Evolutionary conservation across 139 green algal species (phyloP).

Genomic region (Pleodorina starrii): DNA sequence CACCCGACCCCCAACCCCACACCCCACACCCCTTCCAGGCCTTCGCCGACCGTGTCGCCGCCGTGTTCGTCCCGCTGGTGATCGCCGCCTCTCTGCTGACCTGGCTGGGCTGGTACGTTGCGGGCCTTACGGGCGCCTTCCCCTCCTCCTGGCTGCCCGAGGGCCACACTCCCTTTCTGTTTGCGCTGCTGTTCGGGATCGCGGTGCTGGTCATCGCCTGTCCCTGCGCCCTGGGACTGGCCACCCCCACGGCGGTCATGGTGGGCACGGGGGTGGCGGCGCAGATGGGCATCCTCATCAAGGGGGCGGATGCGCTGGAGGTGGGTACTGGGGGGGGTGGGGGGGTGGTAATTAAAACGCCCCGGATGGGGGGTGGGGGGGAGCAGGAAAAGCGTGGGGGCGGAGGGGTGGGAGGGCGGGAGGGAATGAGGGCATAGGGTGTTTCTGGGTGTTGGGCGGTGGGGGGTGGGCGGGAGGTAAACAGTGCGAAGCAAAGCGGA

Average conservation of each 20-base stretch:
- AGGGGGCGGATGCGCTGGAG: slow-evolving; percentile 75
- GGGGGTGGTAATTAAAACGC: no score
- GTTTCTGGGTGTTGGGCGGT: no score
- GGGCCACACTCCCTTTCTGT: slow-evolving; percentile 88
- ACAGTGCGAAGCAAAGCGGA: no score
- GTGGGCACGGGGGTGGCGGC: slow-evolving; percentile 91
- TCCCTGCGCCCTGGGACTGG: slow-evolving; percentile 96
- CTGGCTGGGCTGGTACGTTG: slow-evolving; percentile 80
- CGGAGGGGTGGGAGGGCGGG: no score
- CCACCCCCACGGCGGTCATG: slow-evolving; percentile 99
- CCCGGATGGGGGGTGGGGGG: no score
- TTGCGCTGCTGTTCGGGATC: slow-evolving; percentile 96
- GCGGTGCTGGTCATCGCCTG: slow-evolving; percentile 98
- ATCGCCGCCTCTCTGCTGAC: slow-evolving; percentile 84
- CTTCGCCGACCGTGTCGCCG: slow-evolving; percentile 88
- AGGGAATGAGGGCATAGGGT: no score
- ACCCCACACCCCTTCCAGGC: slow-evolving; percentile 50
- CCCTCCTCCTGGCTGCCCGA: slow-evolving; percentile 84
- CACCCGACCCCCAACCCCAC: neutral
- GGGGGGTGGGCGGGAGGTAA: no score
- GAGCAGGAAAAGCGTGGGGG: no score
- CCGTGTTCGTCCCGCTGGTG: slow-evolving; percentile 93
- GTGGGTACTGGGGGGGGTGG: neutral
- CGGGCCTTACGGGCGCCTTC: slow-evolving; percentile 40
- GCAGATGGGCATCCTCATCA: slow-evolving; percentile 94